A percentile compares a stretch with the other conserved stretches of the same genome.
Evolutionary conservation across 192 early-diverging fungal genomes (phyloP).

Genomic region (Backusella parvicylindrica): DNA sequence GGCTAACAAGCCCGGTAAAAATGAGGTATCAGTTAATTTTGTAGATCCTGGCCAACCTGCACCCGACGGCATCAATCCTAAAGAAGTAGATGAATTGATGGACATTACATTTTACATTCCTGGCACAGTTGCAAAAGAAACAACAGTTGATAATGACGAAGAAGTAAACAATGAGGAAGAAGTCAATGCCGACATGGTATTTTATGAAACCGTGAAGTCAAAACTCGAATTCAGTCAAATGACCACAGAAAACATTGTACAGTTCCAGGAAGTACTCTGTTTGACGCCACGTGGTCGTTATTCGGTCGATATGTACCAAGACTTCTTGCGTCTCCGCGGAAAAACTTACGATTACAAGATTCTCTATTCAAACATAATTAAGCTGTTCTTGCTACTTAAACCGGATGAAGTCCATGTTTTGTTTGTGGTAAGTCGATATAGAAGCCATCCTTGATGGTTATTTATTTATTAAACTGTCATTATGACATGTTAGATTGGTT

Average conservation of each 20-base stretch:
- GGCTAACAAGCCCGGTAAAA: conserved; percentile 78
- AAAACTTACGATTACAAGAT: conserved; percentile 99
- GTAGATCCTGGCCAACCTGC: conserved; percentile 57
- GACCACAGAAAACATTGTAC: conserved; percentile 85
- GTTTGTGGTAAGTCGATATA: conserved; percentile 60
- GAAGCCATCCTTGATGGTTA: too few species aligned
- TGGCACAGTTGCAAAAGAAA: conserved; percentile 33
- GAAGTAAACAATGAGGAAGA: conserved; percentile 60
- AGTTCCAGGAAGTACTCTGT: conserved; percentile 86
- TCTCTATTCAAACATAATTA: conserved; percentile 77
- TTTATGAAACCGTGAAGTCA: conserved; percentile 91
- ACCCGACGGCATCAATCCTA: conserved; percentile 46
- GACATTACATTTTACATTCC: conserved; percentile 13
- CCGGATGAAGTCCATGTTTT: conserved; percentile 90
- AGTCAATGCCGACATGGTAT: conserved; percentile 61
- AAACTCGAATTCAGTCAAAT: conserved; percentile 85
- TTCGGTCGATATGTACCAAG: conserved; percentile 88
- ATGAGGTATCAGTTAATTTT: conserved; percentile 93
- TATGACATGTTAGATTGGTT: conserved; percentile 62
- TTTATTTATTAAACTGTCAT: neutral
- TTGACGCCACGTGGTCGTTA: conserved; percentile 96
- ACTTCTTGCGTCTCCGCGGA: conserved; percentile 91
- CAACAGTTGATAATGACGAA: conserved; percentile 43
- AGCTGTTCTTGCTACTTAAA: conserved; percentile 87
- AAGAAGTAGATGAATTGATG: conserved; percentile 54